These are phyloP conservation scores for Saccharomycopsis malanga DNA, from an alignment of 805 yeast genomes.

Conservation along the genomic window DNA sequence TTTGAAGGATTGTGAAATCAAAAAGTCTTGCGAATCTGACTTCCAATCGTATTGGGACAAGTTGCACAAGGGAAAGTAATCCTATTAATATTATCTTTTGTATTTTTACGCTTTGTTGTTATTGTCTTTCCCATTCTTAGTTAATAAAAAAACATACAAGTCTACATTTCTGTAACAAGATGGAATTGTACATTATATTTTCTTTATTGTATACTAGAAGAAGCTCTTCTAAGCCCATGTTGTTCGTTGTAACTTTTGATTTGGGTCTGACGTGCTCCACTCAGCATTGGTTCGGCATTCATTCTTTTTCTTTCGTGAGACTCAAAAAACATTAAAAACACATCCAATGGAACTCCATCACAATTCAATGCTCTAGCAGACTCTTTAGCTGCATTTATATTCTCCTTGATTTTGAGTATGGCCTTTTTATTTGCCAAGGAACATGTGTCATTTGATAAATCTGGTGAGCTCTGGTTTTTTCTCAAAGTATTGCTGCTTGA, in stretches of 20 bases:
- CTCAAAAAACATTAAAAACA: constrained; percentile 20
- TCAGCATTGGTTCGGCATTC: constrained; percentile 13
- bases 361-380: constrained; percentile 17
- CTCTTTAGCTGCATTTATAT: constrained; percentile 16
- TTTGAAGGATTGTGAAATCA: constrained; percentile 49
- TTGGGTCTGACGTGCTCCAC: constrained; percentile 17
- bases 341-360: constrained; percentile 19
- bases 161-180: not conserved
- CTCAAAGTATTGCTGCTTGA: not conserved
- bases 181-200: not conserved
- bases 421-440: not conserved
- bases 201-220: not conserved
- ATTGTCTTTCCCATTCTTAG: not conserved
- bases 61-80: not conserved
- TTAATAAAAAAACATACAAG: not conserved
- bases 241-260: no score
- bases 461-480: not conserved
- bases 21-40: constrained; percentile 45
- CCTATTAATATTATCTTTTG: not conserved
- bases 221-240: no score
- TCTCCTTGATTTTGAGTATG: constrained; percentile 20
- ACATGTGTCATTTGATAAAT: no score
- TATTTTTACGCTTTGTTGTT: no score
- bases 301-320: constrained; percentile 16
- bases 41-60: constrained; percentile 33